A percentile compares a stretch with the other conserved stretches of the same genome.
Evolutionary conservation across 2,329 filamentous ascomycete genomes (phyloP).

Genomic region (Ustilaginoidea virens): DNA sequence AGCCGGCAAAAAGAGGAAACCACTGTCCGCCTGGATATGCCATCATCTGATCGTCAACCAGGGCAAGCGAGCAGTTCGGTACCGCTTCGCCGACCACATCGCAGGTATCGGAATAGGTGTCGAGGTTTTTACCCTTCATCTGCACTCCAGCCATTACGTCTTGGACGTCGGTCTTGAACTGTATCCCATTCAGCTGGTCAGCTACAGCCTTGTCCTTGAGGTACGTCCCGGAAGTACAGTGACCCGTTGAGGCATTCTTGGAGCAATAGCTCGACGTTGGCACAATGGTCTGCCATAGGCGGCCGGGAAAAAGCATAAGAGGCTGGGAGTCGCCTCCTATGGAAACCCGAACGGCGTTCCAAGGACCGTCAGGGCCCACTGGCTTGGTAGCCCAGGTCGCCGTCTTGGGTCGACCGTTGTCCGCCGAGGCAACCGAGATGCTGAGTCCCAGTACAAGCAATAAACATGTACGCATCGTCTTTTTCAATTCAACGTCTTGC

Average conservation of each 20-base stretch:
- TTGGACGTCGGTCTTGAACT: neutral
- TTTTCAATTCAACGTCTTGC: too few relatives aligned
- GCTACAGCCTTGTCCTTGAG: neutral
- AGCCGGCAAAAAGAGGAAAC: conserved; percentile 16
- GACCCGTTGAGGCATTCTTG: neutral
- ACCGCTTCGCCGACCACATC: neutral
- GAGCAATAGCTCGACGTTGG: neutral
- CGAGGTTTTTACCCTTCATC: conserved; percentile 11
- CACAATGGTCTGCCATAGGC: neutral
- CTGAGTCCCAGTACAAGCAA: too few relatives aligned
- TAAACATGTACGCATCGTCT: too few relatives aligned
- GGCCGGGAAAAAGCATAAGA: neutral
- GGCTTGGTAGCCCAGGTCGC: neutral
- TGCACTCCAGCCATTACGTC: neutral
- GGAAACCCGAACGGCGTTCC: neutral
- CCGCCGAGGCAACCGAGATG: too few relatives aligned
- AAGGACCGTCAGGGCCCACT: neutral
- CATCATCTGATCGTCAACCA: conserved; percentile 12
- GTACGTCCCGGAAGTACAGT: neutral
- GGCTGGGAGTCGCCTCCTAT: neutral
- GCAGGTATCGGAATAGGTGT: conserved; percentile 10
- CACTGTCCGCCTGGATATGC: conserved; percentile 14
- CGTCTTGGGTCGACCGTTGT: too few relatives aligned
- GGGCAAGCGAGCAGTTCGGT: conserved; percentile 5
- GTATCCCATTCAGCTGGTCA: neutral